Conservation (phyloP, 176 grass and related monocot species). For the Paspalum vaginatum region DNA sequence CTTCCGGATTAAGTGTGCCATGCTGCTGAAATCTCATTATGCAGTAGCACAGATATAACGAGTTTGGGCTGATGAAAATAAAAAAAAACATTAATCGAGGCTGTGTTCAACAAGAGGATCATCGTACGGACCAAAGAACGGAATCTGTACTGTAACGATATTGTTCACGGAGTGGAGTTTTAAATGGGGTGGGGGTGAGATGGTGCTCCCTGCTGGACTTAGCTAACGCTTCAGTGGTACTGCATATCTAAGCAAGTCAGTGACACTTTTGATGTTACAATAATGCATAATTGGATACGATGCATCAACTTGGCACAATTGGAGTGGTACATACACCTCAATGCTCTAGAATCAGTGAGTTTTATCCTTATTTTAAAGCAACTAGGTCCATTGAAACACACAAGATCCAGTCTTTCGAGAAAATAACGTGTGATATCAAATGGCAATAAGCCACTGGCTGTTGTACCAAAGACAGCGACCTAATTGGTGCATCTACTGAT, state of each 20-base stretch:
- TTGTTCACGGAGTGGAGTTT: no score
- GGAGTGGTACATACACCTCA: not conserved
- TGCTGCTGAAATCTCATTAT: not conserved
- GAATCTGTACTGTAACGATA: no score
- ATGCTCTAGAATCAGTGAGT: constrained; percentile 24
- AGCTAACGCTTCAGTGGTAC: not conserved
- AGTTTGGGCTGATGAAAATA: no score
- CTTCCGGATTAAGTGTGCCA: not conserved
- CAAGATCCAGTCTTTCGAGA: not conserved
- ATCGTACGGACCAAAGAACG: no score
- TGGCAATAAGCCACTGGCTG: not conserved
- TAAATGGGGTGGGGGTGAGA: no score
- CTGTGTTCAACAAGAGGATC: no score
- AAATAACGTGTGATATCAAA: not conserved
- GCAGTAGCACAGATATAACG: not conserved
- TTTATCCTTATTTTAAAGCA: constrained; percentile 27
- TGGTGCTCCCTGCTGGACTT: no score
- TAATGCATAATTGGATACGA: constrained; percentile 2
- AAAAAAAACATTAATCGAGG: no score
- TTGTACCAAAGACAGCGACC: constrained; percentile 13
- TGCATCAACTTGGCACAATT: constrained; percentile 12
- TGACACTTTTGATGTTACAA: not conserved
- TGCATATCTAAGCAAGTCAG: not conserved
- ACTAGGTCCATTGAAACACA: not conserved
- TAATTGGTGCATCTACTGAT: constrained; percentile 1